Evolutionary conservation across 306 rosid species (phyloP), one percentile per base, ranked within the genome.

Genomic region (Fagus sylvatica): DNA sequence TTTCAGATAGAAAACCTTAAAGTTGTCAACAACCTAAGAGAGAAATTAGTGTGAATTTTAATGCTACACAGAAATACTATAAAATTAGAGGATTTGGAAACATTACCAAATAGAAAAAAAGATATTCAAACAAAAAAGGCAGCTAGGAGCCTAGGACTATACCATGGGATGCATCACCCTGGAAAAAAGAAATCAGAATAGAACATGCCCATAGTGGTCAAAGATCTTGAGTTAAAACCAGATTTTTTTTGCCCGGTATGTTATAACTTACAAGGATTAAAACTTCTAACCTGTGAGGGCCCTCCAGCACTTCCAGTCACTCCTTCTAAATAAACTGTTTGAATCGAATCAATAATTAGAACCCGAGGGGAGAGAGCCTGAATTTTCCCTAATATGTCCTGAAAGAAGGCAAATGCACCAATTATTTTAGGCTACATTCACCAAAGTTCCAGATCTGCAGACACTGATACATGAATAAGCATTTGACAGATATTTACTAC

Each of bases 291-390:
- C 98, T 95, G 98, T 17, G 6, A 4, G 73, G 85, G 1, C 53
- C 90, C 92, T 82, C 98, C 98, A 74, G 96, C 90, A 76, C 92
- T 95, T 88, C 97, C 98, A 54, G 70, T 2, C 80, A 89, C 79
- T 77, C 90, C 89, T 71, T 85, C 84, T 77, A 92, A 83, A 84
- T 90, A 87, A 77, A 87, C 97, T 78, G 98, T 95, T 81, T 95
- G 98, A 80, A 95, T 89, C 34, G 98, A 95, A 85, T 95, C 98
- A 69, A 95, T 75, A 68, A 95, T 82, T 79, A 95, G 72, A 69
- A 93, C 97, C 9, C 89, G 90, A 55, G 96, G 91, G 34, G 89
- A 82, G 48, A 90, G 84, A 79, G 59, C 60, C 73, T 88, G 92
- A 79, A 85, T 82, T 87, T 88, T 88, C 80, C 80, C 83, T 69